Base-by-base conservation (phyloP, 768 basidiomycete genomes). In the Artomyces pyxidatus region DNA sequence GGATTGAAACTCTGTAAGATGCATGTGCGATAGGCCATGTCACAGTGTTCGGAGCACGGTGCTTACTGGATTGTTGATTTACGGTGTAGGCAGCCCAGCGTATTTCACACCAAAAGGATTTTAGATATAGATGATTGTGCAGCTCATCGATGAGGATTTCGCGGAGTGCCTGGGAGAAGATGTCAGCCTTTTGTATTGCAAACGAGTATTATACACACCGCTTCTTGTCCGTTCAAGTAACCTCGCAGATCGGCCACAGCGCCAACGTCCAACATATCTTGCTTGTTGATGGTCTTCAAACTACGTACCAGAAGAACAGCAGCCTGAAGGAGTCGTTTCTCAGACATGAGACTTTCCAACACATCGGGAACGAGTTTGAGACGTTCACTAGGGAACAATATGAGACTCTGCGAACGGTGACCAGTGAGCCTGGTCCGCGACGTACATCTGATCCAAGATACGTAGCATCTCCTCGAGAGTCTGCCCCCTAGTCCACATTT, bases 91-190 rank as follows among this genome's bases (percentile, higher is more conserved):
- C 68, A 16, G 80, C 73, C 96, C 96, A 99, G 26, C 95, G 81
- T 5, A 83, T 78, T 57, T 98, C 95, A 61, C 90, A 93, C 82
- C 93, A 96, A 64, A 92, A 95, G 1, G 87, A 89, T 61, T 95
- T 96, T 51, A 99, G 79, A 66, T 96, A 99, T n/a, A 99, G 68
- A 66, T 99, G 96, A 57, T 83, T 90, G 61, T 98, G 94, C 11
- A 99, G 74, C 61, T 99, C 96, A 56, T 99, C 96, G 6, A 94
- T 73, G 49, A 99, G 69, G 48, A 98, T 96, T 55, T 98, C 96
- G 40, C 88, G 77, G 38, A 99, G 68, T 10, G 88, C 85, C 95
- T 97, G 59, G 28, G 49, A 43, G 28, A 49, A 43, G 50, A 25
- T 49, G 51, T 22, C 4, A 44, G 6, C 26, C 3, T 7, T 50